Percentiles rank a stretch among this genome's conserved stretches.
Conservation (phyloP, 352 stramenopile species). For the Globisporangium splendens region DNA sequence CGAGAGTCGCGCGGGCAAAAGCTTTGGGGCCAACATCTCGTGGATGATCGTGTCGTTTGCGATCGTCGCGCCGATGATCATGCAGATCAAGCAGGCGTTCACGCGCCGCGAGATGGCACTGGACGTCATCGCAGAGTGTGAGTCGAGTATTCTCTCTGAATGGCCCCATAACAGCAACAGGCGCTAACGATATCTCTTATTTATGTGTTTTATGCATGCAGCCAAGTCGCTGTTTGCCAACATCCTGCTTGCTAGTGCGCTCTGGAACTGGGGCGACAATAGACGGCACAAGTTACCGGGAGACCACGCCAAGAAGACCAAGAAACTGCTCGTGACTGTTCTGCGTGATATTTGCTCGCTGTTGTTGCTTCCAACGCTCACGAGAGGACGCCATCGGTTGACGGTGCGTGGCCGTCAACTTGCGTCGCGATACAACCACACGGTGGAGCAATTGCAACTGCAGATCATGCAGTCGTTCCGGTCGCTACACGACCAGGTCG, state of each 20-base stretch:
- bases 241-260: conserved; percentile 71
- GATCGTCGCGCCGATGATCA: conserved; percentile 84
- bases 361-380: conserved; percentile 64
- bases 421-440: conserved; percentile 33
- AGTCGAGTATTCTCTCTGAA: neutral
- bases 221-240: conserved; percentile 66
- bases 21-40: conserved; percentile 81
- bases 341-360: conserved; percentile 44
- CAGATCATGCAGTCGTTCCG: conserved; percentile 54
- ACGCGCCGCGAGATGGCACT: conserved; percentile 66
- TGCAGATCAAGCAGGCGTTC: conserved; percentile 86
- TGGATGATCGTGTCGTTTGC: conserved; percentile 82
- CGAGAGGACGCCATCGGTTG: conserved; percentile 67
- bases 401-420: conserved; percentile 46
- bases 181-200: neutral
- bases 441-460: conserved; percentile 51
- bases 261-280: conserved; percentile 80
- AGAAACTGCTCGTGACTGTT: conserved; percentile 43
- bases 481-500: conserved; percentile 65
- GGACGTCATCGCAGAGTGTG: conserved; percentile 61
- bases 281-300: conserved; percentile 49
- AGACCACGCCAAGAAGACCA: conserved; percentile 53
- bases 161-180: too few relatives aligned
- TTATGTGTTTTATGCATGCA: conserved; percentile 20
- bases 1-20: conserved; percentile 22